These are phyloP conservation scores for Backusella sp. DNA, from an alignment of 192 early-diverging fungal species.

Conservation along the genomic window DNA sequence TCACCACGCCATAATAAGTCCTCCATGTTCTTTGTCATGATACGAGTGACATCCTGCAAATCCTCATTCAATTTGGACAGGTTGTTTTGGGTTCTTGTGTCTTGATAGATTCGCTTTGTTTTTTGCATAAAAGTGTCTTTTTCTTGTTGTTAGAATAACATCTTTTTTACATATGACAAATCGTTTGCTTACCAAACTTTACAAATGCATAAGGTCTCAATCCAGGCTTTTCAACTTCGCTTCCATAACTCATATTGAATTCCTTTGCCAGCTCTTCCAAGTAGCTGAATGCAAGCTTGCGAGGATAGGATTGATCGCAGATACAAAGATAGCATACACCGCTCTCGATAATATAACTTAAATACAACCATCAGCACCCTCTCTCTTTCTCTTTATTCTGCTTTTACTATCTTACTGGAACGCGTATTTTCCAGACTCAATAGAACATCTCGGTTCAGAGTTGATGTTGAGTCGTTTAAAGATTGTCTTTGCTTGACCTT, in stretches of 20 bases:
- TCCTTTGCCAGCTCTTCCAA: constrained; percentile 94
- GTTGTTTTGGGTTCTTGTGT: constrained; percentile 90
- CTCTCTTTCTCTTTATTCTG: background rate
- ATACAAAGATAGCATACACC: constrained; percentile 94
- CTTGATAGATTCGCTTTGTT: constrained; percentile 94
- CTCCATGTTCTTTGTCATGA: constrained; percentile 99
- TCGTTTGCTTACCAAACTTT: constrained; percentile 71
- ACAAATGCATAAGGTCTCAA: constrained; percentile 97
- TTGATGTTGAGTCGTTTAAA: constrained; percentile 85
- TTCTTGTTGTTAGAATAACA: background rate
- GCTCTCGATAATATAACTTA: constrained; percentile 92
- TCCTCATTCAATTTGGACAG: constrained; percentile 94
- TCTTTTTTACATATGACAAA: no score
- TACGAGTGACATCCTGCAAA: constrained; percentile 92
- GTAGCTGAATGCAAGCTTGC: constrained; percentile 92
- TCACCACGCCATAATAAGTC: constrained; percentile 92
- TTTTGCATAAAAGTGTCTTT: constrained; percentile 98
- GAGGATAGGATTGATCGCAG: constrained; percentile 90
- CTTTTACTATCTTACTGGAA: constrained; percentile 74
- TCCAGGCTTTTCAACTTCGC: constrained; percentile 77
- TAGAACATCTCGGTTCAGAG: constrained; percentile 89
- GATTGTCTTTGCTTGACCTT: constrained; percentile 90
- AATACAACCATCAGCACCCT: background rate
- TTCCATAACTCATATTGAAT: constrained; percentile 91
- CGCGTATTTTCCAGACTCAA: constrained; percentile 86